These are phyloP conservation scores for Thielaviopsis euricoi DNA, from an alignment of 2,329 filamentous ascomycete species.

Conservation along the genomic window DNA sequence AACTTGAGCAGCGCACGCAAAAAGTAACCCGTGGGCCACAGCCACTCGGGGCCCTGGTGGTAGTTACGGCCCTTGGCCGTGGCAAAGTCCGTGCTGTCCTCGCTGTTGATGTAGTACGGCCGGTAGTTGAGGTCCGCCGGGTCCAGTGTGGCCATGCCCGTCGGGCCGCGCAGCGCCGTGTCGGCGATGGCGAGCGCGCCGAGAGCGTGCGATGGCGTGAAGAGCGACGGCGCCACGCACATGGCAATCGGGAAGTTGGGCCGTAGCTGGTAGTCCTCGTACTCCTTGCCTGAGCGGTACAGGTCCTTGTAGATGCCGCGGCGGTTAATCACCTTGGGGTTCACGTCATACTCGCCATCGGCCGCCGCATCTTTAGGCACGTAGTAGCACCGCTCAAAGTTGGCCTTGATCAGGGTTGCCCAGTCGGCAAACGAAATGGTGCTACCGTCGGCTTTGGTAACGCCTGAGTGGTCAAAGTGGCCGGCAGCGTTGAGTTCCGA, in stretches of 20 bases:
- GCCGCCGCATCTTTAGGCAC: slow-evolving; percentile 55
- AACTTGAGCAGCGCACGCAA: slow-evolving; percentile 82
- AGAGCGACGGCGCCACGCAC: slow-evolving; percentile 80
- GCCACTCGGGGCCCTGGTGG: slow-evolving; percentile 94
- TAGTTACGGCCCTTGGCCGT: slow-evolving; percentile 94
- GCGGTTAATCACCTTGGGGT: slow-evolving; percentile 64
- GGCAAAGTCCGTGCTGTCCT: slow-evolving; percentile 80
- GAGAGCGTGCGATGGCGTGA: slow-evolving; percentile 62
- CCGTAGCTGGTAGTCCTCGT: slow-evolving; percentile 93
- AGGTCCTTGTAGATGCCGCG: slow-evolving; percentile 97
- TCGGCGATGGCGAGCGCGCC: slow-evolving; percentile 68
- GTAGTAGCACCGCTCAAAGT: slow-evolving; percentile 88
- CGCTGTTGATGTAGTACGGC: slow-evolving; percentile 86
- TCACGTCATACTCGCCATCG: slow-evolving; percentile 64
- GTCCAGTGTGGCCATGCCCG: slow-evolving; percentile 91
- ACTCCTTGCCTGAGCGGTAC: slow-evolving; percentile 85
- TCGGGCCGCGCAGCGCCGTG: slow-evolving; percentile 62
- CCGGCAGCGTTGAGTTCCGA: slow-evolving; percentile 48
- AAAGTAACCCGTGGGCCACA: slow-evolving; percentile 96
- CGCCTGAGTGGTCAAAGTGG: slow-evolving; percentile 55
- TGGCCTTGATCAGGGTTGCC: slow-evolving; percentile 63
- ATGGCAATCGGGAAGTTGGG: slow-evolving; percentile 92
- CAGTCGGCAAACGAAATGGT: slow-evolving; percentile 58
- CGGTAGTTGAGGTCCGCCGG: slow-evolving; percentile 85
- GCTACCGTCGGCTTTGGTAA: slow-evolving; percentile 45